These are phyloP conservation scores for Gymnopus androsaceus DNA, from an alignment of 1,284 basidiomycete genomes.

Conservation along the genomic window DNA sequence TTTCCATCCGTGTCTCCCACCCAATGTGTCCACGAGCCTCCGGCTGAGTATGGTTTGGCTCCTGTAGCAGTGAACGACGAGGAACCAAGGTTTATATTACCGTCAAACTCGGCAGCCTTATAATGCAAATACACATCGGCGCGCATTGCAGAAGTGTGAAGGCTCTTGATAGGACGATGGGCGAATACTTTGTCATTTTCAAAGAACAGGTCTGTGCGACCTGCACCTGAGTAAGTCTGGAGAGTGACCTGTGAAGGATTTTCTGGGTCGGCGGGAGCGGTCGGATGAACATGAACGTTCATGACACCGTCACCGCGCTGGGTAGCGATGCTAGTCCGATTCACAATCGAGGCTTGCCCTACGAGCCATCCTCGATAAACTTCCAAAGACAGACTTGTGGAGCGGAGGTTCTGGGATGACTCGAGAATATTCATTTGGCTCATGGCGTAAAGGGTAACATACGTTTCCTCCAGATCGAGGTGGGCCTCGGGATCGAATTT, in stretches of 20 bases:
- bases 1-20: conserved; percentile 46
- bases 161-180: conserved; percentile 47
- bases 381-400: conserved; percentile 43
- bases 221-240: conserved; percentile 50
- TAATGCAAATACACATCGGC: conserved; percentile 60
- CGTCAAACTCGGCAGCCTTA: conserved; percentile 50
- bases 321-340: conserved; percentile 45
- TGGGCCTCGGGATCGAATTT: conserved; percentile 48
- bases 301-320: conserved; percentile 52
- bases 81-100: conserved; percentile 47
- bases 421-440: conserved; percentile 46
- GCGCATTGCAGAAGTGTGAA: conserved; percentile 47
- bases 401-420: conserved; percentile 41
- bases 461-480: conserved; percentile 44
- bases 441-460: conserved; percentile 42
- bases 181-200: conserved; percentile 38
- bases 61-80: conserved; percentile 44
- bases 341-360: conserved; percentile 51
- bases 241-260: conserved; percentile 39
- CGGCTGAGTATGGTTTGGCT: conserved; percentile 28
- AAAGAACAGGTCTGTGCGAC: conserved; percentile 53
- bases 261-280: conserved; percentile 31
- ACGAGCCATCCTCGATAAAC: conserved; percentile 58
- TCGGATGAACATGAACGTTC: conserved; percentile 50
- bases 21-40: conserved; percentile 44